Percentiles rank a stretch among this genome's conserved stretches.
These are phyloP conservation scores for Russula foetens DNA, from an alignment of 768 basidiomycete genomes.

Conservation along the genomic window DNA sequence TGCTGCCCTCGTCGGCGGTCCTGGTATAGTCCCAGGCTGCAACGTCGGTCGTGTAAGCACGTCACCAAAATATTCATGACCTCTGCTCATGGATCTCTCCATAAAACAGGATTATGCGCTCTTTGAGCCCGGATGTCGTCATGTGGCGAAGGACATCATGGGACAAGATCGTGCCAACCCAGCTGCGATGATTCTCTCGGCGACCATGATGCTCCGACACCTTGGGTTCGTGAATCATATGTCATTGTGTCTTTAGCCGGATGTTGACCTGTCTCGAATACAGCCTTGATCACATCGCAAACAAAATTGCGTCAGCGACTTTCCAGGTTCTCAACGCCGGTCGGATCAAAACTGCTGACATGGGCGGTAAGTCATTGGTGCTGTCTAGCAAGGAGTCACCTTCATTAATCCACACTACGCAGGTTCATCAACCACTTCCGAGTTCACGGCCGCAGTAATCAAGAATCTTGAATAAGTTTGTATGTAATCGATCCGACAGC, in stretches of 20 bases:
- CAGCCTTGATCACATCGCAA: conserved; percentile 87
- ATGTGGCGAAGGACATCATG: conserved; percentile 93
- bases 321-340: conserved; percentile 88
- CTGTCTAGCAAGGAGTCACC: neutral
- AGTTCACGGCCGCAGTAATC: conserved; percentile 91
- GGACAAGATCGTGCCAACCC: conserved; percentile 95
- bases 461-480: conserved; percentile 48
- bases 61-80: neutral
- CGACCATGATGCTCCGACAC: conserved; percentile 96
- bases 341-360: conserved; percentile 87
- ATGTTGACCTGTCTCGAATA: conserved; percentile 9
- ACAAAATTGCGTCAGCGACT: conserved; percentile 85
- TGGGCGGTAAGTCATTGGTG: conserved; percentile 63
- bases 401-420: conserved; percentile 13
- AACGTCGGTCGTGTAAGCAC: conserved; percentile 82
- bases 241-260: conserved; percentile 3
- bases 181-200: conserved; percentile 93
- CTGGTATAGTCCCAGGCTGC: conserved; percentile 96
- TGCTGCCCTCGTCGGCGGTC: conserved; percentile 96
- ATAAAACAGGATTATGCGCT: conserved; percentile 81
- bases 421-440: conserved; percentile 88
- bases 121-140: conserved; percentile 97
- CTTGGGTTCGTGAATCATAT: conserved; percentile 58
- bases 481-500: neutral
- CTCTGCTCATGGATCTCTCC: neutral